Base-by-base conservation (phyloP, 495 filamentous ascomycete genomes). In the Cryomyces antarcticus region DNA sequence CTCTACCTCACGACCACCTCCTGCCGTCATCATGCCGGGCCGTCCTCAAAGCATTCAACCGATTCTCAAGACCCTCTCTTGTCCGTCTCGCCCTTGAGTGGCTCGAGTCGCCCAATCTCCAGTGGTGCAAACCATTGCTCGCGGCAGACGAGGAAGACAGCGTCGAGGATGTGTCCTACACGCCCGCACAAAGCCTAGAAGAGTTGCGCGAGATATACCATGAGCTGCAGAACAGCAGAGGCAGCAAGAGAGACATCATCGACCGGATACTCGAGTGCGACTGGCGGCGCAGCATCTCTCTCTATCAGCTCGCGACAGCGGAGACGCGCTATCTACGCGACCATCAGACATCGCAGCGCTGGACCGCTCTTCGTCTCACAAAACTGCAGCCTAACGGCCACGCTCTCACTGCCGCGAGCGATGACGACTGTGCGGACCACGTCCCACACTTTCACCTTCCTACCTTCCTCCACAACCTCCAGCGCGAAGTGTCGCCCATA, bases 301-400 rank as follows among this genome's bases (percentile, higher is more conserved):
- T 93, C 11, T 81, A 79, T 47, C 80, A 86, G 53, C 63, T 88
- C 4, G 82, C 80, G 39, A 86, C 83, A 68, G 75, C 77, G 11
- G 84, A 92, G 50, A 59, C 83, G 10, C 78, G 80, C 46, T 65
- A 82, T 53, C 64, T 88, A n/a, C 72, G 85, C 49, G 78, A 85
- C 52, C 78, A 84, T 49, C 78, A 80, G 0, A 64, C 69, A 2
- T 68, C 70, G 1, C 69, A 78, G 46, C 76, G 77, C 60, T 92
- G 84, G 84, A 73, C 73, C 13, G 81, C 82, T 1, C 70, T 86
- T 33, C 67, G 69, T 37, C 62, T 76, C 4, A 59, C 57, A 44
- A 64, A 59, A 41, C 61, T 70, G 39, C 17, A 24, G 17, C 17
- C 17, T 24, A 24, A 24, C 17, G 55, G 49, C 34, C 41, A 35